These are phyloP conservation scores for Penicillium flavigenum DNA, from an alignment of 495 filamentous ascomycete genomes.

Conservation along the genomic window DNA sequence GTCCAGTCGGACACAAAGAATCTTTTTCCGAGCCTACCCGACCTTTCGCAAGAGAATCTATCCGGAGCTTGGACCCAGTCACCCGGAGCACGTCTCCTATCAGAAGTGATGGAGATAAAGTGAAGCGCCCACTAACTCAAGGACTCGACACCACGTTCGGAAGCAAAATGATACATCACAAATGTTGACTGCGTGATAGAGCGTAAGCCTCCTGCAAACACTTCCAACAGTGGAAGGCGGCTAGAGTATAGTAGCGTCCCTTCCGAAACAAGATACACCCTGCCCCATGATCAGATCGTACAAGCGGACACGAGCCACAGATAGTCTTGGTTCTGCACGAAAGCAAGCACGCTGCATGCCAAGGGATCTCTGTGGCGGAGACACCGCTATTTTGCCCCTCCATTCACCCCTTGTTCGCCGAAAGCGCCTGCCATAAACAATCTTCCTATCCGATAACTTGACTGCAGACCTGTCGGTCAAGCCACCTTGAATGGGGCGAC, in stretches of 20 bases:
- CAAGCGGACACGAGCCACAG: conserved; percentile 19
- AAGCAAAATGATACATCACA: conserved; percentile 8
- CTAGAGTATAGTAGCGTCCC: neutral
- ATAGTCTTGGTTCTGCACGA: conserved; percentile 21
- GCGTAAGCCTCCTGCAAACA: neutral
- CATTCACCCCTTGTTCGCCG: conserved; percentile 4
- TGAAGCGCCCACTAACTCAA: conserved; percentile 14
- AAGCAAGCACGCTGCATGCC: conserved; percentile 21
- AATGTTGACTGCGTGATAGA: neutral
- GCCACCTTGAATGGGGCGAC: conserved; percentile 4
- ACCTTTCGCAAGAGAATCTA: conserved; percentile 8
- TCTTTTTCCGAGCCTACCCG: conserved; percentile 17
- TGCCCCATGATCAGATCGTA: conserved; percentile 8
- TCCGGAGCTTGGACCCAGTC: conserved; percentile 24
- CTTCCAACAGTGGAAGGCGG: neutral
- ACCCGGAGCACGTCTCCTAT: conserved; percentile 17
- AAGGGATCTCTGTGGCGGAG: conserved; percentile 25
- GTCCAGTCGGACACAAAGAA: conserved; percentile 5
- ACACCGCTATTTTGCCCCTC: conserved; percentile 32
- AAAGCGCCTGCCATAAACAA: conserved; percentile 11
- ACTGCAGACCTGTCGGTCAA: conserved; percentile 18
- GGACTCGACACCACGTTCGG: neutral
- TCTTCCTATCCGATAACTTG: neutral
- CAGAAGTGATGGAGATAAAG: conserved; percentile 20
- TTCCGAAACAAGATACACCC: conserved; percentile 7